Evolutionary conservation across 352 stramenopile genomes (phyloP).

Genomic region (Phytophthora cactorum): DNA sequence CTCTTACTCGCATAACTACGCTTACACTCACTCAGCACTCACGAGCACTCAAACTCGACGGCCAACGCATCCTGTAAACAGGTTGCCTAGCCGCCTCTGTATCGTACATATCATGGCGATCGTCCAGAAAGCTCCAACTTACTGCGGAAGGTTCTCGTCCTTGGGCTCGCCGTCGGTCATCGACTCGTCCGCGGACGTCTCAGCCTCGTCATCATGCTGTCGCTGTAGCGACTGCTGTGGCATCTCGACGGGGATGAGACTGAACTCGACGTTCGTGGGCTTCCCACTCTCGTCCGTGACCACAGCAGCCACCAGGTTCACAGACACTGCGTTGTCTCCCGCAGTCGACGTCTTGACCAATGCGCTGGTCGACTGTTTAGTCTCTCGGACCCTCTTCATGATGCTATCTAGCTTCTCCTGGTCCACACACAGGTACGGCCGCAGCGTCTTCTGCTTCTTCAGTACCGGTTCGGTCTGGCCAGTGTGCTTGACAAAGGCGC

Average conservation of each 20-base stretch:
- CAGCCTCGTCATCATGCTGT: slow-evolving; percentile 29
- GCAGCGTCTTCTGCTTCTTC: slow-evolving; percentile 71
- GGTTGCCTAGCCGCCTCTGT: slow-evolving; percentile 2
- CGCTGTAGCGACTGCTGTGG: slow-evolving; percentile 10
- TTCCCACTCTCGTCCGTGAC: slow-evolving; percentile 61
- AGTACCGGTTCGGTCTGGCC: slow-evolving; percentile 48
- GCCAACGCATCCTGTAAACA: background rate
- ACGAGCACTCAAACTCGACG: slow-evolving; percentile 27
- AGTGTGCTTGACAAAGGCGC: slow-evolving; percentile 60
- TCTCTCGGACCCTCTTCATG: slow-evolving; percentile 49
- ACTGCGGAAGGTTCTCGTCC: slow-evolving; percentile 31
- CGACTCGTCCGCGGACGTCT: slow-evolving; percentile 44
- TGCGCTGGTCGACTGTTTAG: slow-evolving; percentile 53
- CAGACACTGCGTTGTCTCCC: slow-evolving; percentile 30
- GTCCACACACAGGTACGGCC: slow-evolving; percentile 58
- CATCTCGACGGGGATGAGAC: slow-evolving; percentile 49
- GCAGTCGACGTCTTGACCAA: slow-evolving; percentile 37
- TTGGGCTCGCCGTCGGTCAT: slow-evolving; percentile 34
- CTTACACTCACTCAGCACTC: slow-evolving; percentile 35
- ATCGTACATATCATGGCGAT: slow-evolving; percentile 21
- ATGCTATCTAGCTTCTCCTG: slow-evolving; percentile 48
- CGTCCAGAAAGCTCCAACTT: slow-evolving; percentile 2
- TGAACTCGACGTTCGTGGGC: slow-evolving; percentile 68
- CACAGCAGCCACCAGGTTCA: slow-evolving; percentile 58
- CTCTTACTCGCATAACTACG: slow-evolving; percentile 35